These are phyloP conservation scores for Fusarium xyrophilum DNA, from an alignment of 2,329 filamentous ascomycete species.

Conservation along the genomic window DNA sequence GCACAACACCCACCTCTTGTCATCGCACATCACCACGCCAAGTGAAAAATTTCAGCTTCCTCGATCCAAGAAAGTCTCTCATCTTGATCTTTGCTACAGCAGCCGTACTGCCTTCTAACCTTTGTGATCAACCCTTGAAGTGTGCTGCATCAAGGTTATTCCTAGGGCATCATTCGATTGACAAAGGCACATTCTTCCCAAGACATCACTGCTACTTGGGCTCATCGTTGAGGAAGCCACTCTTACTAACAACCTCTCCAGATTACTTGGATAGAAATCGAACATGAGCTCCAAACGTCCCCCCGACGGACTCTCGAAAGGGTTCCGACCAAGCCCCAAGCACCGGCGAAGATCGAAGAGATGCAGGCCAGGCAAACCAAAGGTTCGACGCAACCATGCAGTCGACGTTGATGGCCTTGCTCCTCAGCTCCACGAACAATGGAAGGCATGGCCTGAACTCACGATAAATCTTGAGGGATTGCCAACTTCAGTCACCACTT, in stretches of 20 bases:
- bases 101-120: background rate
- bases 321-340: background rate
- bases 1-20: background rate
- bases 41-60: background rate
- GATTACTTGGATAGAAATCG: background rate
- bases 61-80: background rate
- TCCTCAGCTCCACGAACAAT: constrained; percentile 28
- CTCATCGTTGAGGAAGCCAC: too few species aligned
- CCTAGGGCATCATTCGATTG: background rate
- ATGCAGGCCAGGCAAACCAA: background rate
- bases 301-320: background rate
- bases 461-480: constrained; percentile 46
- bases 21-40: background rate
- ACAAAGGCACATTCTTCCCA: background rate
- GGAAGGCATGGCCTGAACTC: constrained; percentile 47
- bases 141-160: background rate
- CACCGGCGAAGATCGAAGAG: background rate
- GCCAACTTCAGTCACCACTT: constrained; percentile 47
- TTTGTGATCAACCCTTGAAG: background rate
- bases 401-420: background rate
- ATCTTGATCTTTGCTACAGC: background rate
- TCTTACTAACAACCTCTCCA: background rate
- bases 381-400: background rate
- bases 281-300: constrained; percentile 4
- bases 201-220: too few species aligned